phyloP scores from a whole-genome alignment of 352 stramenopile genomes.

The Globisporangium radiosum region DNA sequence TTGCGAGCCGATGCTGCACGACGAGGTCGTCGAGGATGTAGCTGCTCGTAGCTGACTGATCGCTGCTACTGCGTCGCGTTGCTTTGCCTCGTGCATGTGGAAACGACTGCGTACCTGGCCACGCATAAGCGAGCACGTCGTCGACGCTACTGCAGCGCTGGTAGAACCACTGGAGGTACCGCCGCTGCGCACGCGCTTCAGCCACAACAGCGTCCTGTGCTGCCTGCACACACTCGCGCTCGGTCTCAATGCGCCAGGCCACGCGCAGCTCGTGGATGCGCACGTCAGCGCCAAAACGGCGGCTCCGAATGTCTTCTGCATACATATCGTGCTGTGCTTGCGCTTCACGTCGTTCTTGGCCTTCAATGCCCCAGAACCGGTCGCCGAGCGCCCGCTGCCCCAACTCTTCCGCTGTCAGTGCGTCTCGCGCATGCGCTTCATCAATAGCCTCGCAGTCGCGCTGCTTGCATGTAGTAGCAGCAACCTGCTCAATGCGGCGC shows the following conservation, averaged over 20 bases:
- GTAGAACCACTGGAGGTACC: slow-evolving; percentile 68
- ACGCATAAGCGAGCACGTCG: slow-evolving; percentile 45
- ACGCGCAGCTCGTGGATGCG: slow-evolving; percentile 22
- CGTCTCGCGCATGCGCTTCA: slow-evolving; percentile 22
- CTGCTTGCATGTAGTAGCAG: no score
- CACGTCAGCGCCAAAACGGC: slow-evolving; percentile 20
- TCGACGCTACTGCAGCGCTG: slow-evolving; percentile 42
- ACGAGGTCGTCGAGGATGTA: slow-evolving; percentile 56
- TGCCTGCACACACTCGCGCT: slow-evolving; percentile 7
- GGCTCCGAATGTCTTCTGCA: slow-evolving; percentile 30
- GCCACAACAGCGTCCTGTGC: slow-evolving; percentile 17
- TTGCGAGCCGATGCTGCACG: slow-evolving; percentile 30
- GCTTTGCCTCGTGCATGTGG: neutral
- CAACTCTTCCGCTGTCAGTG: slow-evolving; percentile 30
- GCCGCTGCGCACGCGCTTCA: slow-evolving; percentile 33
- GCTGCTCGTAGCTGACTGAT: slow-evolving; percentile 2
- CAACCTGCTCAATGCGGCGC: no score
- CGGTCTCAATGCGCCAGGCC: slow-evolving; percentile 29
- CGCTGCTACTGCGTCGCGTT: no score
- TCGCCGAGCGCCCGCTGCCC: slow-evolving; percentile 41
- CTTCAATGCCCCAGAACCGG: slow-evolving; percentile 56
- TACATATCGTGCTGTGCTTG: slow-evolving; percentile 26
- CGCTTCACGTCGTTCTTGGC: slow-evolving; percentile 33
- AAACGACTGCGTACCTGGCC: slow-evolving; percentile 33
- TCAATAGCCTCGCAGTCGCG: neutral